Base-by-base conservation (phyloP, 148 eudicot genomes). In the Chenopodium berlandieri region DNA sequence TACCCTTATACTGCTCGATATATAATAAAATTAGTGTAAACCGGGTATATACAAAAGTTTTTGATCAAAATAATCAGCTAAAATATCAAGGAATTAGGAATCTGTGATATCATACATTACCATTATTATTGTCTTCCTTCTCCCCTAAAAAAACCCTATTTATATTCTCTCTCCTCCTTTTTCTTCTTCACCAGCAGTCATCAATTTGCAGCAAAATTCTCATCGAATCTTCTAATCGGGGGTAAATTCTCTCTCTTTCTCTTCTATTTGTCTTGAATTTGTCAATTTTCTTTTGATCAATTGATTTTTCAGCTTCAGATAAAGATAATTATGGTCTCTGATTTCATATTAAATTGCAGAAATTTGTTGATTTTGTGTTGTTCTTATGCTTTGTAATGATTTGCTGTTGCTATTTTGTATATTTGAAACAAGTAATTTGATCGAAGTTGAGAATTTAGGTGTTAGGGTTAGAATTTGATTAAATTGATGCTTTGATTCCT, bases 231-330 rank as follows among this genome's bases (percentile, higher is more conserved):
- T 14, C 14, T 58, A 16, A 17, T 50, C 17, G 2, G 9, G n/a
- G 74, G 81, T 79, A 79, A 79, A 52, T 5, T 47, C 16, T 77
- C 25, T 66, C 3, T 67, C 4, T 67, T 10, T 48, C 7, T 78
- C 14, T 67, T 10, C 23, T 13, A 46, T 48, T 78, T 78, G 2
- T 19, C 62, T 56, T 56, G 62, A 27, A 23, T 67, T 66, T 44
- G 9, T 68, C 52, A 5, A 11, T 52, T 79, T 69, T 22, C 14
- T 34, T 79, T 31, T 2, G 30, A 30, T 68, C 30, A 25, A 48
- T 12, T 22, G 34, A 48, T 10, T 13, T 7, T 50, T 20, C 4
- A 8, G 64, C 31, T 37, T 67, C 62, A 14, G 62, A 14, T 56
- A 1, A 50, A 50, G 54, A 50, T 2, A 50, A 10, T 2, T 2